Conservation (phyloP, 176 grass and related monocot species). For the Paspalum notatum region DNA sequence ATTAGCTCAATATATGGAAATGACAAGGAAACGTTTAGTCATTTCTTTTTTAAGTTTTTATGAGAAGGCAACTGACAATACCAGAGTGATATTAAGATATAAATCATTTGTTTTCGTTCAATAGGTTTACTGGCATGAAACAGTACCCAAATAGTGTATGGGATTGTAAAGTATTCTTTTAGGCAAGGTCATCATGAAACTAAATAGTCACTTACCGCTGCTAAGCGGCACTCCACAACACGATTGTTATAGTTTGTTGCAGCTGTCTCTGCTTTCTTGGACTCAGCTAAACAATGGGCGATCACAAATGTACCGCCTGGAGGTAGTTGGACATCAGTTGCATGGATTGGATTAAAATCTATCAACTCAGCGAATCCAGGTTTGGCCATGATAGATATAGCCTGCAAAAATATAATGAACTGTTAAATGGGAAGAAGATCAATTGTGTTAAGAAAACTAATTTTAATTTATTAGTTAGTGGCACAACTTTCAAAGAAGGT, state of each 20-base stretch:
- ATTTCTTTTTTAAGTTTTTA: not conserved
- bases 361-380: constrained; percentile 92
- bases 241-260: constrained; percentile 97
- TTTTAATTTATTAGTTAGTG: not conserved
- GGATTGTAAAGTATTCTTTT: not conserved
- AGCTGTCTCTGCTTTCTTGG: constrained; percentile 95
- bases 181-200: constrained; percentile 5
- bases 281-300: constrained; percentile 91
- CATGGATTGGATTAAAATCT: constrained; percentile 97
- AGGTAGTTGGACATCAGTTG: constrained; percentile 87
- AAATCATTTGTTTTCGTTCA: constrained; percentile 3
- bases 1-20: constrained; percentile 21
- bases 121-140: not conserved
- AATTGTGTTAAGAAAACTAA: constrained; percentile 3
- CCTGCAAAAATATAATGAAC: constrained; percentile 53
- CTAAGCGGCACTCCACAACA: constrained; percentile 88
- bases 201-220: constrained; percentile 54
- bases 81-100: constrained; percentile 5
- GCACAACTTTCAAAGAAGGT: not conserved
- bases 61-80: not conserved
- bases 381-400: constrained; percentile 98
- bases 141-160: not conserved
- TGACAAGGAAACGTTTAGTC: not conserved
- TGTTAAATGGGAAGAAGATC: constrained; percentile 21
- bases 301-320: constrained; percentile 91